Percentiles rank a stretch among this genome's conserved stretches.
These are phyloP conservation scores for Fusarium cicatricum DNA, from an alignment of 2,329 filamentous ascomycete species.

Conservation along the genomic window DNA sequence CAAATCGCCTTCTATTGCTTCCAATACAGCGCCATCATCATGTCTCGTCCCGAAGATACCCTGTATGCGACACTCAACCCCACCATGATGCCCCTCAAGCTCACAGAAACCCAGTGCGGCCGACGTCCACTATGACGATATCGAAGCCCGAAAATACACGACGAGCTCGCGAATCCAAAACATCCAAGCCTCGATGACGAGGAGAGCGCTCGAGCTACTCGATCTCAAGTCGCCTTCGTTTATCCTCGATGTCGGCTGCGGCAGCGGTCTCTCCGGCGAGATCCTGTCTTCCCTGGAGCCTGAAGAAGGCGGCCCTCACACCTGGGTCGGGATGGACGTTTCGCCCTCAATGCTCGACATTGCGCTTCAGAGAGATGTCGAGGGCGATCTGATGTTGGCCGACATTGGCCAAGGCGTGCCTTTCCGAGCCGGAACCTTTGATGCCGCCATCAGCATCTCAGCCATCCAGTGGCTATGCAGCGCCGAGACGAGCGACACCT, in stretches of 20 bases:
- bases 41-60: constrained; percentile 97
- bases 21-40: constrained; percentile 53
- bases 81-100: constrained; percentile 37
- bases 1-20: fast-evolving
- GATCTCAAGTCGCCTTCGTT: constrained; percentile 80
- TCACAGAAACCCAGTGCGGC: constrained; percentile 70
- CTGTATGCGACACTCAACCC: constrained; percentile 65
- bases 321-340: constrained; percentile 98
- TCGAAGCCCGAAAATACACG: constrained; percentile 96
- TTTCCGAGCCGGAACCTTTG: constrained; percentile 90
- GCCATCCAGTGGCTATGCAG: constrained; percentile 99
- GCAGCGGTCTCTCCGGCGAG: constrained; percentile 91
- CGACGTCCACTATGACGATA: constrained; percentile 97
- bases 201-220: constrained; percentile 91
- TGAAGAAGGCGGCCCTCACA: constrained; percentile 83
- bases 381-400: constrained; percentile 91
- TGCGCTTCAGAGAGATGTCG: constrained; percentile 88
- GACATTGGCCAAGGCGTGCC: constrained; percentile 97
- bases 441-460: constrained; percentile 93
- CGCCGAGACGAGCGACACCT: constrained; percentile 87
- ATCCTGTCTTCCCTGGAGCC: constrained; percentile 79
- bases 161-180: constrained; percentile 94
- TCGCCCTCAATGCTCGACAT: constrained; percentile 96
- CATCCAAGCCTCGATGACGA: constrained; percentile 94
- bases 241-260: constrained; percentile 96